Conservation (phyloP, 129 eudicot genomes). For the Flaveria robusta region DNA sequence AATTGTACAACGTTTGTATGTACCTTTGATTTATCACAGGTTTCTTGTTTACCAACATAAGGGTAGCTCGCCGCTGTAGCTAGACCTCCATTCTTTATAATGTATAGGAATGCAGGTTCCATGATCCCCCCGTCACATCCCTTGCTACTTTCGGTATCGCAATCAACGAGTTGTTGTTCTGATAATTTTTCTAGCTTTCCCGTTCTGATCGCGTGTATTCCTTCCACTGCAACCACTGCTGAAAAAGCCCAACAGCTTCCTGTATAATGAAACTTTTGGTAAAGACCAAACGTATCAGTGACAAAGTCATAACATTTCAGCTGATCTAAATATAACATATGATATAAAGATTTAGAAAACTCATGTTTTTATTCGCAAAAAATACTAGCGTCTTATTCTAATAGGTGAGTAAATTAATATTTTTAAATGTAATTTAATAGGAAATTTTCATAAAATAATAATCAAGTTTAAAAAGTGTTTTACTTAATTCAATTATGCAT, state of each 20-base stretch:
- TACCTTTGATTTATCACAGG: slow-evolving; percentile 59
- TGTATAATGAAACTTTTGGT: slow-evolving; percentile 18
- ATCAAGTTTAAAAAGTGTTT: too few relatives aligned
- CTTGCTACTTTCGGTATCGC: slow-evolving; percentile 55
- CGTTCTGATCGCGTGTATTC: slow-evolving; percentile 66
- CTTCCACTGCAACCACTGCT: slow-evolving; percentile 67
- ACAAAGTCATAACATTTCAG: too few relatives aligned
- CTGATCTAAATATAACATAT: too few relatives aligned
- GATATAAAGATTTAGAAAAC: too few relatives aligned
- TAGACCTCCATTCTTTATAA: slow-evolving; percentile 58
- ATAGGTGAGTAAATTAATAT: too few relatives aligned
- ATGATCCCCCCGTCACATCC: slow-evolving; percentile 81
- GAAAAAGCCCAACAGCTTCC: slow-evolving; percentile 90
- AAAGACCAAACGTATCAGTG: neutral
- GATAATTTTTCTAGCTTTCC: slow-evolving; percentile 57
- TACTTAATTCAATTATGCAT: too few relatives aligned
- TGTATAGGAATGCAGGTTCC: slow-evolving; percentile 65
- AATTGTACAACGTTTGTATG: neutral
- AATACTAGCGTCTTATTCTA: too few relatives aligned
- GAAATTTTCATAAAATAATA: too few relatives aligned
- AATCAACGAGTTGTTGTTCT: slow-evolving; percentile 76
- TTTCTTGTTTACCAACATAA: slow-evolving; percentile 56
- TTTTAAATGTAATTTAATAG: too few relatives aligned
- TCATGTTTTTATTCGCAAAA: too few relatives aligned
- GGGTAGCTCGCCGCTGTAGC: slow-evolving; percentile 66